Evolutionary conservation across 495 filamentous ascomycete species (phyloP), one percentile per base, ranked within the genome.

Genomic region (Sporormia fimetaria): DNA sequence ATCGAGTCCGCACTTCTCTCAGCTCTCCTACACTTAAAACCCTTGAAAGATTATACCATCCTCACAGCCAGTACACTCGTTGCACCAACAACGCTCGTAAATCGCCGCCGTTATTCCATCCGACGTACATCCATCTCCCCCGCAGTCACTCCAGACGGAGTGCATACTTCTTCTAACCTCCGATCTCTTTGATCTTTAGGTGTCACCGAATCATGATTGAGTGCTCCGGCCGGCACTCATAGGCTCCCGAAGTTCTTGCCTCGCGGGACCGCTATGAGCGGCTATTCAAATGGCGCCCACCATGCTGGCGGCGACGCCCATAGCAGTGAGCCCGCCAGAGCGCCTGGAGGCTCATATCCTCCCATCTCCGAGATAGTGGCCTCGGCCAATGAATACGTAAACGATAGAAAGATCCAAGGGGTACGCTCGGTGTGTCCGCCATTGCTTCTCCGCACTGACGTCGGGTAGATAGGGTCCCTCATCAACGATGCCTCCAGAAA

Each of bases 401-500:
- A 39, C 28, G 31, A 38, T 17, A 3, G 40, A 6, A 21, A 23
- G 26, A 9, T 6, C 4, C 4, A 6, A 6, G 25, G 36, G 29
- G 37, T 48, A 48, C 17, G 16, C 8, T 21, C 23, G 27, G n/a
- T 8, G 15, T 25, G 6, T 14, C 14, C 23, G 10, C 9, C 4
- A 3, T 7, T 14, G n/a, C 3, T n/a, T 6, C 14, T 11, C 21
- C 21, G 14, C 12, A 40, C 39, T 25, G 28, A 39, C 6, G 15
- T n/a, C 21, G 21, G 21, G 6, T 22, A 57, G 47, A 57, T 55
- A 16, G 32, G 11, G 0, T 26, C 22, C 21, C 36, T 55, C 40
- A 10, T 67, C 11, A 51, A 59, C 0, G 36, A 36, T 23, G 64
- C 59, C 2, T 30, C n/a, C 47, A 21, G 14, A 31, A 9, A 40